Base-by-base conservation (phyloP, 768 basidiomycete genomes). In the Pilatotrama ljubarskyi region DNA sequence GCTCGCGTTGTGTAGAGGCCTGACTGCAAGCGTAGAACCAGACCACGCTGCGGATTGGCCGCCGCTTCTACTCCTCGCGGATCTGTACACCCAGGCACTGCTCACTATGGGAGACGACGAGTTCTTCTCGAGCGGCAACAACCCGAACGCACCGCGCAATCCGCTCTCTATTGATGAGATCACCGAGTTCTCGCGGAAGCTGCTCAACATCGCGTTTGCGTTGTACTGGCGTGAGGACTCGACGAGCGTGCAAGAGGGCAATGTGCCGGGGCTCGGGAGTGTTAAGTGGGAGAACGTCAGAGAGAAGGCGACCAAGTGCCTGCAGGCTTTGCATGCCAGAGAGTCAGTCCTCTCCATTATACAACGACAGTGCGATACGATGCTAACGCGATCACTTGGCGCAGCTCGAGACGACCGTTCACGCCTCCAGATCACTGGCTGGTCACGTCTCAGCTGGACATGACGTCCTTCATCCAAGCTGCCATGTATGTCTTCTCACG, bases 101-200 rank as follows among this genome's bases (percentile, higher is more conserved):
- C 78, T 93, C 32, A 94, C 94, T 0, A 91, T 98, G 82, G 92
- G 92, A 1, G 97, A 99, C 66, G 96, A 98, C 73, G 97, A 98
- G 71, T 98, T 98, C 76, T 97, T 97, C 70, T 83, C 85, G 10
- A 66, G 72, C 22, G 68, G 68, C 10, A 63, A 74, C 8, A 40
- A 68, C 5, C 54, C 74, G 3, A 51, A 67, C 15, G 68, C 75
- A 5, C 70, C 78, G n/a, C 76, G 86, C 18, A 96, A 95, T 62
- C 90, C 95, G 0, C 80, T 98, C 1, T 78, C 80, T 0, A 71
- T 95, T 8, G 93, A 96, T 66, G 97, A 98, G 64, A 80, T 98
- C 20, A 75, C 79, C 32, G 77, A 81, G 4, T 84, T 96, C 60
- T 90, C 88, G 15, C 81, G 84, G n/a, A 83, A 91, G 61, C 77